These are phyloP conservation scores for Fomitopsis betulina DNA, from an alignment of 1,284 basidiomycete species.

Conservation along the genomic window DNA sequence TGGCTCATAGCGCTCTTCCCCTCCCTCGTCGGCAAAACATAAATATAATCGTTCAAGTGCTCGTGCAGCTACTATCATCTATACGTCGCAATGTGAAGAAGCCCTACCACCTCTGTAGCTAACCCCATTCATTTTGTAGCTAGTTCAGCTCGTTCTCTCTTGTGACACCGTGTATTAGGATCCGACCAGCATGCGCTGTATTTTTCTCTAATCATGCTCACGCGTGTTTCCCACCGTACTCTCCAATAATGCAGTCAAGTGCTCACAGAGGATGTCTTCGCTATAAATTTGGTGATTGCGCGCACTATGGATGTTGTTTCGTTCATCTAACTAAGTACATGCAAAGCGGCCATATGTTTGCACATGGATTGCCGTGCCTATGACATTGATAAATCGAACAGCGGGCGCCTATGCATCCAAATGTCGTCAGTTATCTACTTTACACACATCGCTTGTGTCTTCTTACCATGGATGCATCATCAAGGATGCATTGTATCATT, in stretches of 20 bases:
- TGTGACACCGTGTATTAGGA: slow-evolving; percentile 1
- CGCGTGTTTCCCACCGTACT: background rate
- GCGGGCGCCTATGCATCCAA: no score
- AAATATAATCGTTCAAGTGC: background rate
- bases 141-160: background rate
- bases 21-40: background rate
- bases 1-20: slow-evolving; percentile 38
- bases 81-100: slow-evolving; percentile 1
- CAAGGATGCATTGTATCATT: no score
- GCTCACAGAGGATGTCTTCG: background rate
- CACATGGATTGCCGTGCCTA: no score
- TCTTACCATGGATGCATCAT: no score
- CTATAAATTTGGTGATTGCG: no score
- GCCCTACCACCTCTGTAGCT: slow-evolving; percentile 5
- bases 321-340: no score
- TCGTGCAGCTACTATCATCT: background rate
- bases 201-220: slow-evolving; percentile 9
- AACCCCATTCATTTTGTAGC: no score
- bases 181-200: slow-evolving; percentile 11
- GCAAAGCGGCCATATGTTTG: no score
- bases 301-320: no score
- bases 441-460: no score
- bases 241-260: slow-evolving; percentile 4
- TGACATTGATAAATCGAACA: no score
- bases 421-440: no score